A percentile compares a stretch with the other conserved stretches of the same genome.
Conservation (phyloP, 305 asterid species). For the Solanum hybrid region DNA sequence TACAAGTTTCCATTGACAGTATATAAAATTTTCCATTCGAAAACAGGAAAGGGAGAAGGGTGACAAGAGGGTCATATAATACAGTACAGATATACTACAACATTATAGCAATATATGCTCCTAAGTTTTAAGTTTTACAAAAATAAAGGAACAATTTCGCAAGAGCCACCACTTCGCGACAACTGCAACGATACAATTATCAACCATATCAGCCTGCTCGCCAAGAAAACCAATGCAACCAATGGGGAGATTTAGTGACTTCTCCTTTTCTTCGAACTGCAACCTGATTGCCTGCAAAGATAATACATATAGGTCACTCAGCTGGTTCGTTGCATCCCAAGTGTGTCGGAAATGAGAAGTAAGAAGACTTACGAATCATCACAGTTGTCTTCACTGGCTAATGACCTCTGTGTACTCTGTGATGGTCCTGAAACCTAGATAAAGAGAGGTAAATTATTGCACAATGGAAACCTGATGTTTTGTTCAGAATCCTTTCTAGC, state of each 20-base stretch:
- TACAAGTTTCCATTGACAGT: constrained; percentile 23
- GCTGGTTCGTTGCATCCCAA: neutral
- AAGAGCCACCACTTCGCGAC: constrained; percentile 22
- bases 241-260: constrained; percentile 27
- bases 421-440: constrained; percentile 44
- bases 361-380: constrained; percentile 54
- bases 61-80: constrained; percentile 9
- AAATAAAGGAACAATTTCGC: constrained; percentile 12
- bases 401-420: constrained; percentile 44
- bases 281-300: constrained; percentile 45
- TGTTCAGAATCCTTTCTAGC: neutral
- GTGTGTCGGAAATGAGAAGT: neutral
- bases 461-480: neutral
- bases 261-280: constrained; percentile 61
- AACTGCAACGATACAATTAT: constrained; percentile 1
- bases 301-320: neutral
- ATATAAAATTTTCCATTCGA: constrained; percentile 9
- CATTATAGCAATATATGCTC: constrained; percentile 18
- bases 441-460: neutral
- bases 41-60: constrained; percentile 3
- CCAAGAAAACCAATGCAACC: neutral
- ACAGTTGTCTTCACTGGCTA: constrained; percentile 49
- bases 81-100: constrained; percentile 21
- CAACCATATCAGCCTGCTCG: neutral
- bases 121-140: constrained; percentile 17